Percentiles rank a stretch among this genome's conserved stretches.
Conservation (phyloP, 176 grass and related monocot species). For the Chloris gayana region DNA sequence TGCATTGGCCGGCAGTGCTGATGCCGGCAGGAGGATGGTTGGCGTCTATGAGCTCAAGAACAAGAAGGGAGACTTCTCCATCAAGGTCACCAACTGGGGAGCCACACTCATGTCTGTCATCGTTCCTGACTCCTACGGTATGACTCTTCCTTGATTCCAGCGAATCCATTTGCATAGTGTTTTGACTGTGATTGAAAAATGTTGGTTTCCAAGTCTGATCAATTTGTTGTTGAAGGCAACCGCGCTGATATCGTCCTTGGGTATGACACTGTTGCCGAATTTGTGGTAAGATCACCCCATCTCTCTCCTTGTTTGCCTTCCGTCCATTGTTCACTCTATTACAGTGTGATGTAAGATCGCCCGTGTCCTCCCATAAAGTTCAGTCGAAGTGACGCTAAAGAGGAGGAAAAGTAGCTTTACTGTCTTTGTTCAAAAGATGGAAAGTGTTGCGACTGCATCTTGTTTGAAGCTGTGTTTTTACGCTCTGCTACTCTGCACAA, state of each 20-base stretch:
- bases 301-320: not conserved
- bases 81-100: constrained; percentile 85
- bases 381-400: not conserved
- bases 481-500: not conserved
- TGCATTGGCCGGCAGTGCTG: constrained; percentile 24
- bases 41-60: constrained; percentile 69
- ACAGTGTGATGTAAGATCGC: not conserved
- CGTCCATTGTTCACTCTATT: not conserved
- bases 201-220: not conserved
- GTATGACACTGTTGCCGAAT: constrained; percentile 72
- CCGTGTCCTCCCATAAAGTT: not conserved
- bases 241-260: constrained; percentile 75
- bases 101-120: constrained; percentile 74
- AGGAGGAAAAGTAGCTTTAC: not conserved
- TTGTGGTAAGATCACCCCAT: constrained; percentile 63
- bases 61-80: constrained; percentile 75
- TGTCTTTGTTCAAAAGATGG: not conserved
- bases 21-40: constrained; percentile 46
- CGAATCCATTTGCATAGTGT: not conserved
- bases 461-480: not conserved
- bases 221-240: constrained; percentile 48
- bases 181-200: too few species aligned
- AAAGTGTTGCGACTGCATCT: not conserved
- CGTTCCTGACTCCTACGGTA: constrained; percentile 81
- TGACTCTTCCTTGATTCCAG: not conserved